Conservation (phyloP, 176 grass and related monocot genomes). For the Dendrocalamus sinicus region DNA sequence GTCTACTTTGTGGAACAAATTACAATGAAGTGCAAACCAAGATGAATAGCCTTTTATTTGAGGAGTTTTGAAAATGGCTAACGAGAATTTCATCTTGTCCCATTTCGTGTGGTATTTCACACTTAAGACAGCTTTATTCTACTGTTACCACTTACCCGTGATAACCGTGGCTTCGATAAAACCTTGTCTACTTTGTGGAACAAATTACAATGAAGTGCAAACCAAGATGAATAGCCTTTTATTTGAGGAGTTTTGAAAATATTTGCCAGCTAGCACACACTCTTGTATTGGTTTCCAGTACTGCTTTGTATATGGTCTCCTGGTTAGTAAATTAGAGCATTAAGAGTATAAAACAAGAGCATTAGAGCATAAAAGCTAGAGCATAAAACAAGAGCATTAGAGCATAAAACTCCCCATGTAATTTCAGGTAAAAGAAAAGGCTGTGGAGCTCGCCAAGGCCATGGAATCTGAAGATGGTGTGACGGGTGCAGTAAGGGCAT, state of each 20-base stretch:
- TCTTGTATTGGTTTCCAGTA: not conserved
- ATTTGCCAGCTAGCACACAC: not conserved
- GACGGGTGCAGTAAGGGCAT: constrained; percentile 78
- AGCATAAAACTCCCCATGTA: not conserved
- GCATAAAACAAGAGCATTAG: not conserved
- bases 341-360: not conserved
- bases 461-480: constrained; percentile 86
- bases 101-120: not conserved
- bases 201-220: not conserved
- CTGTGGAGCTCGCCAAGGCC: constrained; percentile 70
- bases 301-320: not conserved
- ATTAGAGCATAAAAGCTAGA: too few relatives aligned
- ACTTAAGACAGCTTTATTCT: not conserved
- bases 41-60: not conserved
- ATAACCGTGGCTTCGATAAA: not conserved
- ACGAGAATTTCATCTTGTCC: not conserved
- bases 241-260: not conserved
- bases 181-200: not conserved
- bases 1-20: not conserved
- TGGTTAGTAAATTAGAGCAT: not conserved
- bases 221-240: constrained; percentile 7
- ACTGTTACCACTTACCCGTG: not conserved
- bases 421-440: constrained; percentile 79
- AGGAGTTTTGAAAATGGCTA: too few relatives aligned
- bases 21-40: not conserved